These are phyloP conservation scores for Dendrothele bispora DNA, from an alignment of 768 basidiomycete species.

Conservation along the genomic window DNA sequence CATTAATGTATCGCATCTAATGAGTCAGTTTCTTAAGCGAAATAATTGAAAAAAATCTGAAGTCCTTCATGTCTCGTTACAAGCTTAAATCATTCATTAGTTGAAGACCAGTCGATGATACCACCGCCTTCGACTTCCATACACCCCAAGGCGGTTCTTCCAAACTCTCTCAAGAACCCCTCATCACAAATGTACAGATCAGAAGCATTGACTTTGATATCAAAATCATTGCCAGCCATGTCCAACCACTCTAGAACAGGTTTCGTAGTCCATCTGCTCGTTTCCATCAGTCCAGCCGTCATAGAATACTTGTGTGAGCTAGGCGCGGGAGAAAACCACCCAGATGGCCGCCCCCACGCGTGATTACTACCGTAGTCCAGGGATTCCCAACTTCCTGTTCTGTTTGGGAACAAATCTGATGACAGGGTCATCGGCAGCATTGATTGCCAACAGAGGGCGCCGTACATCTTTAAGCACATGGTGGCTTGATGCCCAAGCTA, in stretches of 20 bases:
- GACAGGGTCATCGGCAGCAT: conserved; percentile 79
- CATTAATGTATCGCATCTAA: too few species aligned
- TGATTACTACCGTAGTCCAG: conserved; percentile 59
- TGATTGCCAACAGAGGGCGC: conserved; percentile 75
- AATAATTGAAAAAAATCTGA: too few species aligned
- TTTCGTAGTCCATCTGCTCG: background rate
- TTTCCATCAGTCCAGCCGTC: too few species aligned
- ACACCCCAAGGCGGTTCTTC: too few species aligned
- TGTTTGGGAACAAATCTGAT: conserved; percentile 56
- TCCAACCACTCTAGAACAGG: conserved; percentile 46
- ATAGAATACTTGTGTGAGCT: conserved; percentile 29
- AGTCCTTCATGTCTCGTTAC: too few species aligned
- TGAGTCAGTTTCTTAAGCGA: too few species aligned
- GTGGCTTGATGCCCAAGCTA: conserved; percentile 48
- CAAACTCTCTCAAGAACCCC: too few species aligned
- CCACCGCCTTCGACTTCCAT: too few species aligned
- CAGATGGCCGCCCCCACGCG: conserved; percentile 70
- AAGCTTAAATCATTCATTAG: too few species aligned
- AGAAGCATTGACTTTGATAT: background rate
- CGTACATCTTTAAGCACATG: conserved; percentile 55
- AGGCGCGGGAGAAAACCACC: conserved; percentile 72
- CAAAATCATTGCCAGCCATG: conserved; percentile 36
- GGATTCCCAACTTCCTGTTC: conserved; percentile 47
- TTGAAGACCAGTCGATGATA: too few species aligned
- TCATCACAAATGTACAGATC: too few species aligned